Evolutionary conservation across 352 stramenopile species (phyloP), one percentile per base, ranked within the genome.

Genomic region (Albugo candida): DNA sequence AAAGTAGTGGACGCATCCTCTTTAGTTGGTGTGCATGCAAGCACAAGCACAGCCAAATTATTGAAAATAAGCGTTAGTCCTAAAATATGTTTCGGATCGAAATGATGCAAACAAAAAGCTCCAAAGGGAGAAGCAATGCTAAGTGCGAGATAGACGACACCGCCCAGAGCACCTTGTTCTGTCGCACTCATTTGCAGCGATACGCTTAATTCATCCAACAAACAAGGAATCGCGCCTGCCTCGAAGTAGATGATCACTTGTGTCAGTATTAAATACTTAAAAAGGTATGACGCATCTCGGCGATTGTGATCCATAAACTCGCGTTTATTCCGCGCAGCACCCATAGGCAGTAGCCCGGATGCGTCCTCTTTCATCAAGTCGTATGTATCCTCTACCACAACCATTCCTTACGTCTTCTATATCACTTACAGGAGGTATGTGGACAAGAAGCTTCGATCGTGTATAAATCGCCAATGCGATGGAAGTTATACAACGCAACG

Each of bases 221-320:
- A 54, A 52, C 71, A 86, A 48, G 76, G 76, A 52, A 89, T 85
- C 27, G 76, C 67, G 47, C 76, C 76, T 12, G 76, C 74, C 49
- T 89, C 76, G 38, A 86, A 64, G 51, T 89, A 89, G 43, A 89
- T 61, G 20, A 82, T 62, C 36, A 89, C 72, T 54, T 89, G 77
- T 43, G 77, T 81, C 36, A 89, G 42, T 48, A 89, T 83, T 6
- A 89, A 55, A 56, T 85, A 89, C 62, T 89, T 87, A 63, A 89
- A 89, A 43, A 87, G 55, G 46, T 86, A 89, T 40, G 64, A 61
- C 6, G 76, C 76, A 58, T 88, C 70, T 21, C 62, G 57, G 37
- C 76, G 70, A 18, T 68, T 85, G 58, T 71, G 67, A 35, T 66
- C 60, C 67, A 83, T 79, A 61, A 78, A 85, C 50, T 31, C 24